These are phyloP conservation scores for Termitomyces sp. DNA, from an alignment of 768 basidiomycete genomes.

Conservation along the genomic window DNA sequence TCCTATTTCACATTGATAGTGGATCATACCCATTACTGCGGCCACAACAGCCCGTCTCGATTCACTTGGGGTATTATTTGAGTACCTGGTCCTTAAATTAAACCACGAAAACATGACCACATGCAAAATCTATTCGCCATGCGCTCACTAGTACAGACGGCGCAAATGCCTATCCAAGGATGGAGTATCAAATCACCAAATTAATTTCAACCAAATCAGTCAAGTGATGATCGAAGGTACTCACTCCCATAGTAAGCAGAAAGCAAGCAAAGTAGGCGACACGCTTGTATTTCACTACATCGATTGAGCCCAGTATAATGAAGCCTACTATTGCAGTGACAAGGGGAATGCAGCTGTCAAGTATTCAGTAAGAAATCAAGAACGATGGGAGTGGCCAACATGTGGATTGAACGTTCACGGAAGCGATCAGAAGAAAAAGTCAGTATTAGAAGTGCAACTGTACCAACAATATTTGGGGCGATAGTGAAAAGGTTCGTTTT, in stretches of 20 bases:
- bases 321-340: constrained; percentile 34
- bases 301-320: constrained; percentile 39
- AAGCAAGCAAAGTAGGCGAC: constrained; percentile 54
- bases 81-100: constrained; percentile 25
- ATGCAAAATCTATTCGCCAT: constrained; percentile 21
- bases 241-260: constrained; percentile 42
- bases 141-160: constrained; percentile 41
- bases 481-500: constrained; percentile 50
- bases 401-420: constrained; percentile 44
- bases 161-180: constrained; percentile 32
- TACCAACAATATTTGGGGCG: constrained; percentile 46
- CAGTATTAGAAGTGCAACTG: constrained; percentile 37
- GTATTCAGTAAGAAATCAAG: background rate
- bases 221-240: constrained; percentile 3
- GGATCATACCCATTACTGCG: constrained; percentile 40
- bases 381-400: constrained; percentile 18
- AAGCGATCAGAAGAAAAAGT: constrained; percentile 50
- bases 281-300: constrained; percentile 30
- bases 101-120: background rate
- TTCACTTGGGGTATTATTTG: constrained; percentile 46
- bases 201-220: background rate
- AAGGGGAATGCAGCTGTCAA: constrained; percentile 34
- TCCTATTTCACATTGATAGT: background rate
- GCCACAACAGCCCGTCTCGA: constrained; percentile 43
- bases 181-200: background rate